These are phyloP conservation scores for Prunus kanzakura DNA, from an alignment of 306 rosid genomes.

Conservation along the genomic window DNA sequence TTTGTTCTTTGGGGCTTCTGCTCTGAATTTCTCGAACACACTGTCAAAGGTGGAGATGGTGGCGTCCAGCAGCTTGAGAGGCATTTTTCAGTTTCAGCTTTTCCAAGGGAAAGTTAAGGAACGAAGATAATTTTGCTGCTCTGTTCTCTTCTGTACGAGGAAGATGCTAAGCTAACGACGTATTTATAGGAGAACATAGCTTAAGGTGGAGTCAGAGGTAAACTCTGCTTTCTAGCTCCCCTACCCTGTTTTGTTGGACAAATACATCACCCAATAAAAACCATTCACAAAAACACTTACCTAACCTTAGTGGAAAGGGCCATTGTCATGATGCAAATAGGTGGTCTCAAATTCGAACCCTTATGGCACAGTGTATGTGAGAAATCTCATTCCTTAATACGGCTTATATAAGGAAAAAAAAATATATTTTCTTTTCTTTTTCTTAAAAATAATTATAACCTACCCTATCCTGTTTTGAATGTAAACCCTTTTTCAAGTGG, in stretches of 20 bases:
- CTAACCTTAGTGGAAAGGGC: fast-evolving
- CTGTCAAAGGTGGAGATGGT: constrained; percentile 51
- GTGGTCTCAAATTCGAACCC: fast-evolving
- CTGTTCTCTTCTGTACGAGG: not conserved
- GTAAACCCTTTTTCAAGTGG: too few species aligned
- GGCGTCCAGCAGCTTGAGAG: constrained; percentile 57
- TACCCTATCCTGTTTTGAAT: too few species aligned
- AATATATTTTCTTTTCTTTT: too few species aligned
- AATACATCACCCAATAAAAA: not conserved
- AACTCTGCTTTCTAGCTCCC: not conserved
- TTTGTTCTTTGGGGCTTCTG: constrained; percentile 49
- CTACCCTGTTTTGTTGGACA: not conserved
- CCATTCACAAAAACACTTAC: too few species aligned
- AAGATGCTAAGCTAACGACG: too few species aligned
- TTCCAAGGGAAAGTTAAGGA: not conserved
- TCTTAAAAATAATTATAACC: too few species aligned
- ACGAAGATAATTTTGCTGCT: not conserved
- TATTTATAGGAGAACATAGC: not conserved
- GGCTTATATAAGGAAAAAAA: too few species aligned
- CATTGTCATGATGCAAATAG: too few species aligned
- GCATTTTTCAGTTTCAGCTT: constrained; percentile 31
- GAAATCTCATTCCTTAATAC: too few species aligned
- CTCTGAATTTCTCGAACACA: constrained; percentile 63
- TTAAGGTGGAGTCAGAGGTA: not conserved
- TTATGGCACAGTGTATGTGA: too few species aligned